Base-by-base conservation (phyloP, 768 basidiomycete genomes). In the Boletellus sp. region DNA sequence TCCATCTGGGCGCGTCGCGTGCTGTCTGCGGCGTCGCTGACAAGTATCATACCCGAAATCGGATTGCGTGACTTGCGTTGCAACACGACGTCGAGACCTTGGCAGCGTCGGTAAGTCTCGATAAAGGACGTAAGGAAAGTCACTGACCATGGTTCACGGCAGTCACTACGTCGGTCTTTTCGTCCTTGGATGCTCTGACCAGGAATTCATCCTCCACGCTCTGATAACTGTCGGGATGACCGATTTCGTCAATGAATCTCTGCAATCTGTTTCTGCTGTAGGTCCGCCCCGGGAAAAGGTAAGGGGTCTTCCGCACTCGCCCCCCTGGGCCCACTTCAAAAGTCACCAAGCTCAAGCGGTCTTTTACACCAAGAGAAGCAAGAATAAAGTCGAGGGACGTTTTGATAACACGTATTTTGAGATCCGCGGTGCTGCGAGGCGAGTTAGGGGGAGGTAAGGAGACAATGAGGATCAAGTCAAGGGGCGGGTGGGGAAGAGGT, bases 1-100 rank as follows among this genome's bases (percentile, higher is more conserved):
- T 99, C 96, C 93, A 99, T 98, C 68, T 97, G 94, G 20, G 92
- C 92, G 15, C 94, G 84, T 46, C 93, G 81, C 15, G 94, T 93
- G 60, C 84, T 88, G 60, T 98, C 96, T 4, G 90, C 78, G 3
- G 93, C 87, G 62, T 98, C 95, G 63, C 90, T 93, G 53, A 98
- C 85, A 22, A 99, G 79, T 35, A 97, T 71, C 84, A 98, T 89
- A 16, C 94, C 94, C 2, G 92, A 87, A 6, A 95, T 70, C 1
- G 92, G 84, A 64, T 95, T 96, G 54, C 90, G 88, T 32, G 84
- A 74, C 73, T 96, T 96, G 48, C 96, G 86, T 69, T 98, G 96
- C 28, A 99, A 72, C 7, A 98, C 89, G 17, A 95, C 84, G 66
- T 99, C 96, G 28, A 98, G 80, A 36, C 88, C 92, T 89, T 57